Percentiles rank a stretch among this genome's conserved stretches.
phyloP scores from a whole-genome alignment of 2,329 filamentous ascomycete genomes.

The Penicillium corylophilum region DNA sequence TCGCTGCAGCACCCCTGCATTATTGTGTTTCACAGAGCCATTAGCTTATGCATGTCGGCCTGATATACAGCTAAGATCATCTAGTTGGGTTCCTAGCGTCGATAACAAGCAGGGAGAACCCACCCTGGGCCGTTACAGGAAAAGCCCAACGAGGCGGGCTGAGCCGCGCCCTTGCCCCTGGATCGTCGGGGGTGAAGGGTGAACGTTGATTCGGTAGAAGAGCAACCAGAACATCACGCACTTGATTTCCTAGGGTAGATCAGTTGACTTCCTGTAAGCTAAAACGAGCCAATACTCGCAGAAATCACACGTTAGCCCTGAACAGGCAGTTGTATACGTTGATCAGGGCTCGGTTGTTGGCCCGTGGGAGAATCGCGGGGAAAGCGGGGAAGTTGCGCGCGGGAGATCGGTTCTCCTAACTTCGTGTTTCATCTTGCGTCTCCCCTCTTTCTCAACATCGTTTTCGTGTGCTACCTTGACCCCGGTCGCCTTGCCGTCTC shows the following conservation, averaged over 20 bases:
- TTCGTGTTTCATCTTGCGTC: not conserved
- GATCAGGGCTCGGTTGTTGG: slow-evolving; percentile 7
- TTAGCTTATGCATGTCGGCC: not conserved
- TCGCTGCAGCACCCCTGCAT: not conserved
- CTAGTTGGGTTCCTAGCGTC: not conserved
- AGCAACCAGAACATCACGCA: not conserved
- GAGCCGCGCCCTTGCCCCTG: not conserved
- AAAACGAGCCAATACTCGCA: not conserved
- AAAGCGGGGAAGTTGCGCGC: slow-evolving; percentile 14
- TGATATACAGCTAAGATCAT: not conserved
- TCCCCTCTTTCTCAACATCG: not conserved
- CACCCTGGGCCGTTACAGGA: not conserved
- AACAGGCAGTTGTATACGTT: not conserved
- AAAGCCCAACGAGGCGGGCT: not conserved
- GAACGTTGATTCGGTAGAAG: not conserved
- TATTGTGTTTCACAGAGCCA: not conserved
- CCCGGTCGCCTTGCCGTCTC: slow-evolving; percentile 5
- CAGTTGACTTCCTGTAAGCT: not conserved
- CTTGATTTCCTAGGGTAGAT: not conserved
- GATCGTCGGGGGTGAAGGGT: not conserved
- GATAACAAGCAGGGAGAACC: not conserved
- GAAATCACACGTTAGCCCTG: not conserved
- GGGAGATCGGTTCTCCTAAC: not conserved
- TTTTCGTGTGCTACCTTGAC: not conserved
- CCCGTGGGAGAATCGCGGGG: slow-evolving; percentile 7